Percentiles rank a stretch among this genome's conserved stretches.
These are phyloP conservation scores for Bocquillonia castaneifolia DNA, from an alignment of 441 rosid species.

Conservation along the genomic window DNA sequence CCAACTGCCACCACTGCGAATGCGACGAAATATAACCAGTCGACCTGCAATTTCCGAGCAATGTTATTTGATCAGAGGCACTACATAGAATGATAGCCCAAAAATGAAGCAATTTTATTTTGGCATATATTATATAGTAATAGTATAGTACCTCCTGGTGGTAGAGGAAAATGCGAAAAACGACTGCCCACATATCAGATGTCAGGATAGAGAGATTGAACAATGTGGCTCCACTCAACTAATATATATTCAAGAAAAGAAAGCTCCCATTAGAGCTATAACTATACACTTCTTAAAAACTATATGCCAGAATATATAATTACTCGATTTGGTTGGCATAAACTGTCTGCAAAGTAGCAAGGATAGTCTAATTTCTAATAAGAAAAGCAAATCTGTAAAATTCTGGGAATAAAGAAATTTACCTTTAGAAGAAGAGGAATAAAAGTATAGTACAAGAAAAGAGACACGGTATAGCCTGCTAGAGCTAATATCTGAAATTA, in stretches of 20 bases:
- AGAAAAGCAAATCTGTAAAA: background rate
- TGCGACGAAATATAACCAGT: constrained; percentile 51
- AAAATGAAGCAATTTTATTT: no score
- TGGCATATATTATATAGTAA: background rate
- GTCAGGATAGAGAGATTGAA: constrained; percentile 58
- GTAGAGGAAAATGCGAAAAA: constrained; percentile 45
- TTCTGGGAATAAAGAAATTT: background rate
- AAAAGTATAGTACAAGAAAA: constrained; percentile 36
- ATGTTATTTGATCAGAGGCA: background rate
- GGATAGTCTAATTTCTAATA: no score
- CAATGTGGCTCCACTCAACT: constrained; percentile 58
- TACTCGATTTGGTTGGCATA: no score
- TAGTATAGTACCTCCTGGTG: constrained; percentile 38
- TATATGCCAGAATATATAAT: no score
- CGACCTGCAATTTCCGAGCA: constrained; percentile 39
- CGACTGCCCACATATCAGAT: constrained; percentile 67
- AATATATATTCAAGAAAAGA: no score
- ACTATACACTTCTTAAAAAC: no score
- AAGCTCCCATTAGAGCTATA: background rate
- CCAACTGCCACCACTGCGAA: constrained; percentile 42
- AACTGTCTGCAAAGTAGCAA: no score
- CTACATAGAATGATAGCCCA: background rate
- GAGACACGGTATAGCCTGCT: constrained; percentile 31
- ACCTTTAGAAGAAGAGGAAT: constrained; percentile 49
- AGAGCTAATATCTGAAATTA: constrained; percentile 40